These are phyloP conservation scores for Solanum gracilifrons DNA, from an alignment of 257 asterid species.

Conservation along the genomic window DNA sequence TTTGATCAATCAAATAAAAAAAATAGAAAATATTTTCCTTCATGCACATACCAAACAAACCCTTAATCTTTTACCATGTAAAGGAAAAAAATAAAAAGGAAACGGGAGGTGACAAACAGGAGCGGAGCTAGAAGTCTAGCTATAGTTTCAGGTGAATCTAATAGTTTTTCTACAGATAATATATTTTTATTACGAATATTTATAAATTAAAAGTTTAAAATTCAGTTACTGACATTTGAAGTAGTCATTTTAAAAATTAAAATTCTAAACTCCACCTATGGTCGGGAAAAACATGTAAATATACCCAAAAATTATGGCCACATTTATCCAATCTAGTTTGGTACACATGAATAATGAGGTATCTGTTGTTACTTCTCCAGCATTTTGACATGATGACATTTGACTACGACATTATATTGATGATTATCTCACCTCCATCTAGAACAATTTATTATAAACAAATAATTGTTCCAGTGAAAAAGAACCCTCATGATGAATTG, in stretches of 20 bases:
- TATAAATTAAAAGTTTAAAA: too few species aligned
- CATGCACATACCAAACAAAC: neutral
- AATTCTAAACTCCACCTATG: neutral
- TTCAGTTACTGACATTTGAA: too few species aligned
- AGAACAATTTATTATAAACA: neutral
- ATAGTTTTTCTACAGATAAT: too few species aligned
- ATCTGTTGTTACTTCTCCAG: neutral
- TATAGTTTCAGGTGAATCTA: too few species aligned
- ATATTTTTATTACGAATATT: too few species aligned
- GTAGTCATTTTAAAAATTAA: neutral
- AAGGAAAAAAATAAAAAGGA: neutral
- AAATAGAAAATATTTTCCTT: neutral
- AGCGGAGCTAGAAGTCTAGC: neutral
- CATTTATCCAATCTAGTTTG: neutral
- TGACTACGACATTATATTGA: neutral
- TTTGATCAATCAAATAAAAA: neutral
- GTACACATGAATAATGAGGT: neutral
- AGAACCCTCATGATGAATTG: neutral
- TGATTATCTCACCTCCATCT: neutral
- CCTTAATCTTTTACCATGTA: neutral
- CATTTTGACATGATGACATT: neutral
- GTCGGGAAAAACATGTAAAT: neutral
- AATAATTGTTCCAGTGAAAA: neutral
- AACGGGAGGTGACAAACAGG: neutral
- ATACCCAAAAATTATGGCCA: neutral